These are phyloP conservation scores for Parafenestella ontariensis DNA, from an alignment of 2,329 filamentous ascomycete genomes.

Conservation along the genomic window DNA sequence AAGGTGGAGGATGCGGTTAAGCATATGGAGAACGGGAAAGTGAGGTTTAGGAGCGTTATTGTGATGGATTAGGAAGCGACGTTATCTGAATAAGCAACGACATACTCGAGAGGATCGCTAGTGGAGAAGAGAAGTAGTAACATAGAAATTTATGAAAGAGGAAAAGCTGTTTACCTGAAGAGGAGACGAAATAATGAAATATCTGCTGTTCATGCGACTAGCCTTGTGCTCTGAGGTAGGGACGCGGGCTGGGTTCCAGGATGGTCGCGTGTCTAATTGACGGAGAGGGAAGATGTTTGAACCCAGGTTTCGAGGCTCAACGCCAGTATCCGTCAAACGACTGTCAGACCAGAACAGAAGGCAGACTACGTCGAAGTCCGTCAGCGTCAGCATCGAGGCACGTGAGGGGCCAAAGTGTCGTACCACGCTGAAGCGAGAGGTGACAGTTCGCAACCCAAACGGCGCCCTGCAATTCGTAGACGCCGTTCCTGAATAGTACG, in stretches of 20 bases:
- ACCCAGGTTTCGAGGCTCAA: constrained; percentile 7
- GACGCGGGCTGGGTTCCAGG: constrained; percentile 2
- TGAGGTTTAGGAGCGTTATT: constrained; percentile 60
- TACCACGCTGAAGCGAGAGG: background rate
- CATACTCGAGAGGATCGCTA: too few relatives aligned
- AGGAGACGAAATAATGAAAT: constrained; percentile 19
- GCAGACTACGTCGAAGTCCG: background rate
- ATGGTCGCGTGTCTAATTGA: background rate
- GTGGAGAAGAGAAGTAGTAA: too few relatives aligned
- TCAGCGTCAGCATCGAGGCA: background rate
- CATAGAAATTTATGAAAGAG: background rate
- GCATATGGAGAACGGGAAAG: constrained; percentile 58
- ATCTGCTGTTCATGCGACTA: background rate
- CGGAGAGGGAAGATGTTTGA: background rate
- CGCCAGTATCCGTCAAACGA: constrained; percentile 1
- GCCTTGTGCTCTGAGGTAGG: background rate
- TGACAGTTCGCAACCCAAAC: background rate
- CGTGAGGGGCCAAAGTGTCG: background rate
- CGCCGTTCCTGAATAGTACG: constrained; percentile 9
- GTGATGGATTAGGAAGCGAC: constrained; percentile 51
- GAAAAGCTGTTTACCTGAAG: constrained; percentile 11
- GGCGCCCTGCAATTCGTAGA: constrained; percentile 7
- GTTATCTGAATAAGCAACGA: background rate
- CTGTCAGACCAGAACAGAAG: background rate
- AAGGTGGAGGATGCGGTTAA: constrained; percentile 59